phyloP scores from a whole-genome alignment of 305 asterid genomes.

The Rubia peregrina region DNA sequence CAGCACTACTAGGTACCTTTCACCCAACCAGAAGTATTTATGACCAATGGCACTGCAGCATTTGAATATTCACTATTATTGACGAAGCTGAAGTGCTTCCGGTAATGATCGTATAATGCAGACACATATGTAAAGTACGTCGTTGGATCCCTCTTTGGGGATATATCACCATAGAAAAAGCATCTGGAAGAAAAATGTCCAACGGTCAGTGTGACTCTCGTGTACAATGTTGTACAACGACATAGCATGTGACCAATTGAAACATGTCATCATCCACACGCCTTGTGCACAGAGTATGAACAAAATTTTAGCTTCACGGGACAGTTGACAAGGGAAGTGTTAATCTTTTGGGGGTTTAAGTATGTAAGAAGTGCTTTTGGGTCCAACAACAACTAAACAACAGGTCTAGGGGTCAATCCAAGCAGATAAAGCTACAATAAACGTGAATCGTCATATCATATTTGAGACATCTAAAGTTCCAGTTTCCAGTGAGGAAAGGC shows the following conservation, averaged over 20 bases:
- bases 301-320: not conserved
- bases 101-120: constrained; percentile 63
- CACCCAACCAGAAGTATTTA: constrained; percentile 97
- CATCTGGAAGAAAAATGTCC: constrained; percentile 47
- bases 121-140: constrained; percentile 52
- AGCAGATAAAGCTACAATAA: not conserved
- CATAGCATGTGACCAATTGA: not conserved
- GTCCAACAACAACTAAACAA: not conserved
- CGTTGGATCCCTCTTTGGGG: constrained; percentile 79
- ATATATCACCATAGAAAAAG: constrained; percentile 85
- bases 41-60: constrained; percentile 63
- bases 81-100: constrained; percentile 26
- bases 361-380: not conserved
- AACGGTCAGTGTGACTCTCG: not conserved
- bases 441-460: not conserved
- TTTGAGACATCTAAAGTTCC: constrained; percentile 1
- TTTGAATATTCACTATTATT: constrained; percentile 24
- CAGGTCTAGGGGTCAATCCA: constrained; percentile 1
- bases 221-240: not conserved
- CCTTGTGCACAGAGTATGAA: not conserved
- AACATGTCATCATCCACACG: not conserved
- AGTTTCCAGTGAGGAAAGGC: not conserved
- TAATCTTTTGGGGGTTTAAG: not conserved
- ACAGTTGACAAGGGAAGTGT: not conserved
- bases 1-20: constrained; percentile 45